phyloP scores from a whole-genome alignment of 768 basidiomycete genomes.

The Chalciporus sphaerocephalus region DNA sequence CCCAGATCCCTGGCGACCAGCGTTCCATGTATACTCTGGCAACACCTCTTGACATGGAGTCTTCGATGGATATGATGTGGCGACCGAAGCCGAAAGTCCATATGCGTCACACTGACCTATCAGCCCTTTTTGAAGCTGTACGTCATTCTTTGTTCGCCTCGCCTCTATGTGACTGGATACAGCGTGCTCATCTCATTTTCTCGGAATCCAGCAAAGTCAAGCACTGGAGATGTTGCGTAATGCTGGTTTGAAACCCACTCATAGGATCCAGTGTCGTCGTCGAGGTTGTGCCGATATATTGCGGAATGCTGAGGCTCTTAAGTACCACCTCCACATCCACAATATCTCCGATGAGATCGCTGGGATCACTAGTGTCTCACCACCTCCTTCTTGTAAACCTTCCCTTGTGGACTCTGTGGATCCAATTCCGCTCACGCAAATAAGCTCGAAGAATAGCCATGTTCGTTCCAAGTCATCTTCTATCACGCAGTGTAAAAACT shows the following conservation, averaged over 20 bases:
- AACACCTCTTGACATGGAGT: constrained; percentile 6
- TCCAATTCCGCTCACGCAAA: not conserved
- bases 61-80: constrained; percentile 31
- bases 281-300: constrained; percentile 44
- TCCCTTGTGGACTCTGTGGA: constrained; percentile 2
- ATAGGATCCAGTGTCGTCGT: constrained; percentile 41
- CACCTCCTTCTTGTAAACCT: not conserved
- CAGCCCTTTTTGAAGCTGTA: constrained; percentile 39
- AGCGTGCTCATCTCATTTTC: constrained; percentile 1
- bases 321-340: constrained; percentile 54
- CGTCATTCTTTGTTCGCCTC: constrained; percentile 20
- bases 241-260: constrained; percentile 27
- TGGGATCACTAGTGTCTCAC: not conserved
- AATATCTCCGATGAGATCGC: constrained; percentile 38
- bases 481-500: not conserved
- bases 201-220: constrained; percentile 18
- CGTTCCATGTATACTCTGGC: constrained; percentile 26
- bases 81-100: constrained; percentile 31
- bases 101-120: constrained; percentile 34
- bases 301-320: constrained; percentile 40
- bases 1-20: constrained; percentile 21
- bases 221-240: constrained; percentile 24
- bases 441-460: constrained; percentile 7
- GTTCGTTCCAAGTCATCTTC: constrained; percentile 18
- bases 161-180: not conserved